A percentile compares a stretch with the other conserved stretches of the same genome.
Evolutionary conservation across 306 rosid genomes (phyloP).

Genomic region (Chamaecrista fasciculata): DNA sequence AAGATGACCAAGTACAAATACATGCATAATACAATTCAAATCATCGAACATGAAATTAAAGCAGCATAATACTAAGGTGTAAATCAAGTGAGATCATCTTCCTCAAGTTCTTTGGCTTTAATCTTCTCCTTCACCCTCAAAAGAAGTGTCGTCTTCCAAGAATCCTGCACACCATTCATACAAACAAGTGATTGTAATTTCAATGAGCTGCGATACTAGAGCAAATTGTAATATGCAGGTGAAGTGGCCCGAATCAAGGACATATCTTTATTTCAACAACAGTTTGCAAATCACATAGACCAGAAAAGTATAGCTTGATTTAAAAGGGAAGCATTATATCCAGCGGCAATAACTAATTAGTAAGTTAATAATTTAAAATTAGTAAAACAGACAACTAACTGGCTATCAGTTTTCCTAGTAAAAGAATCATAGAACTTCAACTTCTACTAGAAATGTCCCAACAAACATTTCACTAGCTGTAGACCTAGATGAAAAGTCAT

Average conservation of each 20-base stretch:
- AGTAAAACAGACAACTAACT: neutral
- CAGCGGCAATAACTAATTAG: neutral
- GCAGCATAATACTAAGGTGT: conserved; percentile 10
- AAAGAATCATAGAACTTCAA: neutral
- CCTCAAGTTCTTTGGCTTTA: conserved; percentile 96
- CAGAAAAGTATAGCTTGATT: neutral
- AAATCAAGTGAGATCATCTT: conserved; percentile 84
- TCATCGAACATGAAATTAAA: conserved; percentile 39
- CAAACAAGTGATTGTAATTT: conserved; percentile 1
- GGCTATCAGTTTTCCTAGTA: neutral
- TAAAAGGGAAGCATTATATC: neutral
- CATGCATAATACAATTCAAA: conserved; percentile 32
- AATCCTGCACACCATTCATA: conserved; percentile 52
- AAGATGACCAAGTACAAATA: conserved; percentile 32
- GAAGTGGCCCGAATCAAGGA: neutral
- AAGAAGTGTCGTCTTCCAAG: conserved; percentile 94
- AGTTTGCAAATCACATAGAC: conserved; percentile 2
- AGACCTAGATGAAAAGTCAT: neutral
- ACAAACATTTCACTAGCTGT: neutral
- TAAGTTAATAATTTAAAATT: neutral
- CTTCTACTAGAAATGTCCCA: conserved; percentile 4
- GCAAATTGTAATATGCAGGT: conserved; percentile 10
- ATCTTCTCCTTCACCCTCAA: conserved; percentile 96
- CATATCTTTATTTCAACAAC: conserved; percentile 4
- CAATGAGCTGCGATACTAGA: conserved; percentile 9